Evolutionary conservation across 2,329 filamentous ascomycete species (phyloP).

Genomic region (Fusarium metavorans): DNA sequence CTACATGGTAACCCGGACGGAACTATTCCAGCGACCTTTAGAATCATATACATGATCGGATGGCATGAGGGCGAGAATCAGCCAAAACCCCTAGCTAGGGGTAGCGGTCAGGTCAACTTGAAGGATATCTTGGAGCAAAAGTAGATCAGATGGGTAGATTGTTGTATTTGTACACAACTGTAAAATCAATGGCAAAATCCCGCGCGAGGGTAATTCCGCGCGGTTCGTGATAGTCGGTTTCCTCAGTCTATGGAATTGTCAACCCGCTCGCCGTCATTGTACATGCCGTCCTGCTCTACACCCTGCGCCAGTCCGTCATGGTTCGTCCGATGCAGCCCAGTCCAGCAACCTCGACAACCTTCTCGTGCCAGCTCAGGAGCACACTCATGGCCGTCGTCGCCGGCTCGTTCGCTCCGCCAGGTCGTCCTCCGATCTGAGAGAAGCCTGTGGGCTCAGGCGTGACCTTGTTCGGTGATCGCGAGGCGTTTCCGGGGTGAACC

Average conservation of each 20-base stretch:
- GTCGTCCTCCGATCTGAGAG: constrained; percentile 77
- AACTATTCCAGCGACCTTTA: constrained; percentile 87
- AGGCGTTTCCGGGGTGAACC: constrained; percentile 54
- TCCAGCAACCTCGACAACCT: constrained; percentile 93
- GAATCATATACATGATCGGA: constrained; percentile 98
- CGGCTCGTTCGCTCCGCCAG: constrained; percentile 69
- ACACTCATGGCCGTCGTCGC: constrained; percentile 95
- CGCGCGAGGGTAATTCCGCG: background rate
- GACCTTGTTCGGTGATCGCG: constrained; percentile 59
- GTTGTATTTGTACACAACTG: constrained; percentile 24
- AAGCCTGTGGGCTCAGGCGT: constrained; percentile 89
- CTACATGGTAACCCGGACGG: constrained; percentile 87
- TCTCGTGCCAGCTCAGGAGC: constrained; percentile 97
- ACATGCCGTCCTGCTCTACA: constrained; percentile 39
- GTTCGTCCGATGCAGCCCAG: constrained; percentile 91
- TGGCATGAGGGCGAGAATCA: constrained; percentile 91
- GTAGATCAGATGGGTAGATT: constrained; percentile 36
- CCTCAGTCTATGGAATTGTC: constrained; percentile 37
- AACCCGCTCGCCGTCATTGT: constrained; percentile 18
- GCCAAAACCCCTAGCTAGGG: constrained; percentile 81
- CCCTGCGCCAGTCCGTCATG: constrained; percentile 96
- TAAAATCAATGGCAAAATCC: constrained; percentile 15
- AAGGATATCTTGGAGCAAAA: constrained; percentile 78
- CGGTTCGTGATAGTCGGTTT: constrained; percentile 19
- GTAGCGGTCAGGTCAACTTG: constrained; percentile 87